Evolutionary conservation across 2,329 filamentous ascomycete genomes (phyloP).

Genomic region (Aspergillus tubingensis): DNA sequence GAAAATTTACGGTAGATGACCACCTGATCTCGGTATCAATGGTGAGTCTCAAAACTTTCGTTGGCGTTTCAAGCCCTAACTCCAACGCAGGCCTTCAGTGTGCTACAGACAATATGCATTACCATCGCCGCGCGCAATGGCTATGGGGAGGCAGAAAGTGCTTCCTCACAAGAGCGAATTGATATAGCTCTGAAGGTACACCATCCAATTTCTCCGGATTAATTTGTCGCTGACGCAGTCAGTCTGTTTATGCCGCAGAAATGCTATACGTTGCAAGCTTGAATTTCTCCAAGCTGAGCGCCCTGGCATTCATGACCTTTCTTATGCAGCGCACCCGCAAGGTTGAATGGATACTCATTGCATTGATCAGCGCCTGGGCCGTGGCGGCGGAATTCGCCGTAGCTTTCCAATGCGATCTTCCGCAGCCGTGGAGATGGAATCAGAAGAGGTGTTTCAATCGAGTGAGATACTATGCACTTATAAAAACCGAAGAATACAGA

Average conservation of each 20-base stretch:
- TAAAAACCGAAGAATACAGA: background rate
- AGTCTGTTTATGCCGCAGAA: background rate
- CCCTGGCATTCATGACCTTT: slow-evolving; percentile 2
- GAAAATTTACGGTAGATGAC: background rate
- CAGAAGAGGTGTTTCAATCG: background rate
- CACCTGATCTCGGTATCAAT: background rate
- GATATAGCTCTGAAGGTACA: slow-evolving; percentile 5
- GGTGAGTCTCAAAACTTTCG: background rate
- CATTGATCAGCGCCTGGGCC: background rate
- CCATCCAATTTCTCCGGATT: background rate
- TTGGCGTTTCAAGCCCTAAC: background rate
- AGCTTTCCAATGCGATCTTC: background rate
- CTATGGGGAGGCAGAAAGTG: background rate
- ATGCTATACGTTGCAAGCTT: background rate
- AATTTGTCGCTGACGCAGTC: background rate
- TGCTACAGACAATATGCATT: background rate
- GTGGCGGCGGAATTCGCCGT: background rate
- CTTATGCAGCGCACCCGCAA: slow-evolving; percentile 5
- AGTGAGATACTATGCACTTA: background rate
- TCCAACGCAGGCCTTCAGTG: background rate
- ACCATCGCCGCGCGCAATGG: background rate
- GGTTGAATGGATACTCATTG: background rate
- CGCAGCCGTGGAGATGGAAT: background rate
- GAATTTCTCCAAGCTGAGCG: slow-evolving; percentile 2
- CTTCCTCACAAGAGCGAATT: background rate